Base-by-base conservation (phyloP, 768 basidiomycete genomes). In the Mycena amicta region DNA sequence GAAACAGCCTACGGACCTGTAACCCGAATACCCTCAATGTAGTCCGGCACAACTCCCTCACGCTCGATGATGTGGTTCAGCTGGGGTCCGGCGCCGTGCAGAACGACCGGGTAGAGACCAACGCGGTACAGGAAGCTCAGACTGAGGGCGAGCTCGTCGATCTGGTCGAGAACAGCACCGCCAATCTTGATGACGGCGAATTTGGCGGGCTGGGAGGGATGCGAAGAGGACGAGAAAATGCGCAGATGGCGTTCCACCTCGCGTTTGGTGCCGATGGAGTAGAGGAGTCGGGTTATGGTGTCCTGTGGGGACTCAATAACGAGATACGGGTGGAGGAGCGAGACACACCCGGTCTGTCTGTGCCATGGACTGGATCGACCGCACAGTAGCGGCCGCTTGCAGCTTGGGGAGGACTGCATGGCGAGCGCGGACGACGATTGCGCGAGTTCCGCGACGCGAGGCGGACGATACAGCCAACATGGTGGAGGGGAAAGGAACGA, bases 111-210 rank as follows among this genome's bases (percentile, higher is more conserved):
- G 76, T 96, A 99, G n/a, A 99, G 84, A 3, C 97, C 97, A 50
- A 99, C 90, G 29, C 95, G 87, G 76, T 96, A 96, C 58, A 99
- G 80, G 80, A 98, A 99, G 75, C 93, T 95, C 66, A 99, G 82
- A 62, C 92, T 96, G 51, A 95, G 85, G 4, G 95, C 95, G 47
- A 99, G 87, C 64, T 98, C 95, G 62, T 98, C 90, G 52, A 98
- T 77, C 59, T 98, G 85, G 67, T 89, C 90, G 5, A 99, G 82
- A 41, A 98, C 95, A 6, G 93, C 96, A 47, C 97, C 97, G 59
- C 97, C 97, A 66, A 99, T 88, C 77, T 99, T 99, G 81, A 99
- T 89, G 59, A 99, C 97, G 37, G 94, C 95, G 68, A 97, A 97
- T 73, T 93, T 96, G 60, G 95, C 95, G 39, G 93, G 92, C 59